Evolutionary conservation across 495 filamentous ascomycete species (phyloP), one percentile per base, ranked within the genome.

Genomic region (Xanthoparmelia taractica): DNA sequence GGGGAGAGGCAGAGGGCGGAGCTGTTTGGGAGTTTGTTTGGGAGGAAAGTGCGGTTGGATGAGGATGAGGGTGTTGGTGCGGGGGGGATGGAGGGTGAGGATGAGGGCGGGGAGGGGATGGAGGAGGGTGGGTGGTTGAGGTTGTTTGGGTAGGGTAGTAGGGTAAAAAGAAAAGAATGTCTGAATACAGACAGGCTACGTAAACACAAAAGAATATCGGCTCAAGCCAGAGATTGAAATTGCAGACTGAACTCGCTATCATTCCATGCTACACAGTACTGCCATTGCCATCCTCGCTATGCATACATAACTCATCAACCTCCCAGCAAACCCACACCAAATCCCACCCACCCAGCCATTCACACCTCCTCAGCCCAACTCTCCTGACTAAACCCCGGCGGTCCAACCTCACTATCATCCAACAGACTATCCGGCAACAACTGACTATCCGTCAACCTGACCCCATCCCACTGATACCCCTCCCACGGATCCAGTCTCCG

Each of bases 21-120:
- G 69, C 86, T 98, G 70, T 97, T 98, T 76, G 87, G 86, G 37
- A 88, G 90, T 38, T 74, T 98, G 70, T 85, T 98, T 60, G 95
- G 94, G 20, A 85, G 87, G 70, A 90, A 85, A 72, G 78, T 90
- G 64, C 77, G 79, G 63, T 74, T 96, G 58, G 82, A 82, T 31
- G 93, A 96, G 72, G 87, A 85, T 0, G 84, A 84, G 18, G 80
- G 78, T 15, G 79, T 27, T 2, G 82, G 81, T 58, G 84, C 77
- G 68, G 77, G 79, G 29, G 77, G 73, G 57, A 79, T 73, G 41
- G 76, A 67, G 52, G 74, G 68, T 10, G 67, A 68, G 36, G 79
- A 82, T 56, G 83, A 80, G 69, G 82, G 81, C 50, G 84, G 77
- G 60, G 81, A 80, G 8, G 77, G 78, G 64, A 73, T 77, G 11